Evolutionary conservation across 1,284 basidiomycete species (phyloP).

Genomic region (Moniliella sp.): DNA sequence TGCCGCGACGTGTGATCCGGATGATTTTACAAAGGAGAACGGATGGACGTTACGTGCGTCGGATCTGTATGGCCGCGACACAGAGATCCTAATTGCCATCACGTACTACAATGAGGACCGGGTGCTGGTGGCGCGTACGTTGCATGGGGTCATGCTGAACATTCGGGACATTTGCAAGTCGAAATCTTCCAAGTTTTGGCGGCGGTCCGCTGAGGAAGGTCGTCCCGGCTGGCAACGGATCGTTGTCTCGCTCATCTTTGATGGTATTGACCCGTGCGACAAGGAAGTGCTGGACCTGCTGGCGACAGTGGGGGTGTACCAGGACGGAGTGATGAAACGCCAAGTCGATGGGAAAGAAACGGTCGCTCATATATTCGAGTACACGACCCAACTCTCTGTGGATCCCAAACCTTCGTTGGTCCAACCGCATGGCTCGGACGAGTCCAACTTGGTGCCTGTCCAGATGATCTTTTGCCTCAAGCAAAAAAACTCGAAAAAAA

Average conservation of each 20-base stretch:
- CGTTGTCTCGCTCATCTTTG: constrained; percentile 60
- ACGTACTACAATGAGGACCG: constrained; percentile 73
- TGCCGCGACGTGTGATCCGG: constrained; percentile 72
- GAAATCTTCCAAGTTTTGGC: constrained; percentile 68
- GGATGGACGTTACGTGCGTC: constrained; percentile 62
- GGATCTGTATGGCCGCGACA: constrained; percentile 58
- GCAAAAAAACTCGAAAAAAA: constrained; percentile 68
- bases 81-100: constrained; percentile 58
- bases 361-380: constrained; percentile 56
- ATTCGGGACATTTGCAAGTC: constrained; percentile 95
- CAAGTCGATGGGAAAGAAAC: constrained; percentile 68
- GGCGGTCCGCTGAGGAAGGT: constrained; percentile 46
- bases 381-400: constrained; percentile 43
- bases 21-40: constrained; percentile 52
- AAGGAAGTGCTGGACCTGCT: constrained; percentile 40
- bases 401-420: constrained; percentile 70
- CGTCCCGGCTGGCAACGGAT: constrained; percentile 59
- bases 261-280: constrained; percentile 86
- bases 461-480: constrained; percentile 87
- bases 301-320: constrained; percentile 37
- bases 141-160: constrained; percentile 90
- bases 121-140: constrained; percentile 47
- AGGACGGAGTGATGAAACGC: constrained; percentile 77
- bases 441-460: constrained; percentile 65
- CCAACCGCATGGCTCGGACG: constrained; percentile 60